Conservation (phyloP, 1,284 basidiomycete genomes). For the Melampsora larici-populina region DNA sequence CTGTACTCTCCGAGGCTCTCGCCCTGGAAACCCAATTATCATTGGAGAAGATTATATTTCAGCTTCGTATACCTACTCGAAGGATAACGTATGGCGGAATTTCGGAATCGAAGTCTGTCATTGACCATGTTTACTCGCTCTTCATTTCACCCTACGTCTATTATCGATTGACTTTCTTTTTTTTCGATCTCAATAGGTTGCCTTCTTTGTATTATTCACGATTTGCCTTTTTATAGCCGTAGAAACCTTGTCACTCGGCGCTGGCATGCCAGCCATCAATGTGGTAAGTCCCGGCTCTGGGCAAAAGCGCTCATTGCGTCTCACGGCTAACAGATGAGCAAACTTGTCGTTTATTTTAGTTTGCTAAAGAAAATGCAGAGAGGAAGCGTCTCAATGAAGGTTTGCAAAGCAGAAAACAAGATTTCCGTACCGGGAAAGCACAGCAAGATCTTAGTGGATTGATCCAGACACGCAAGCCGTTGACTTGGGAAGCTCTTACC, state of each 20-base stretch:
- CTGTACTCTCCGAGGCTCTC: slow-evolving; percentile 57
- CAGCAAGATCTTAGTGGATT: slow-evolving; percentile 15
- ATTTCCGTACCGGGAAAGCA: slow-evolving; percentile 19
- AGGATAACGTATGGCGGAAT: slow-evolving; percentile 20
- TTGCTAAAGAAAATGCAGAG: too few species aligned
- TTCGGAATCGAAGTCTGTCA: slow-evolving; percentile 34
- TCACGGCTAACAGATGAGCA: too few species aligned
- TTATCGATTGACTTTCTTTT: too few species aligned
- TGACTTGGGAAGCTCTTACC: slow-evolving; percentile 57
- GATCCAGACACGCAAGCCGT: slow-evolving; percentile 56
- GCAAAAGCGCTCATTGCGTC: too few species aligned
- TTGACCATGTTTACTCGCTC: too few species aligned
- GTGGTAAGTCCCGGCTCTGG: neutral
- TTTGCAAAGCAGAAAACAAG: slow-evolving; percentile 61
- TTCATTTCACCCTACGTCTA: too few species aligned
- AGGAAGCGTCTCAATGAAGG: slow-evolving; percentile 65
- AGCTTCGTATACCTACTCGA: slow-evolving; percentile 58
- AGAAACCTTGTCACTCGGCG: slow-evolving; percentile 22
- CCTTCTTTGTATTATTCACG: slow-evolving; percentile 21
- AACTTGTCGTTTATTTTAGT: too few species aligned
- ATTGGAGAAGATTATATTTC: slow-evolving; percentile 59
- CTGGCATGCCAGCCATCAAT: slow-evolving; percentile 30
- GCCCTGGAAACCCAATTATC: slow-evolving; percentile 53
- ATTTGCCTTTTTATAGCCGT: slow-evolving; percentile 18
- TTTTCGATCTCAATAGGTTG: too few species aligned